Percentiles rank a stretch among this genome's conserved stretches.
phyloP scores from a whole-genome alignment of 805 yeast species.

The Metschnikowia noctiluminum region DNA sequence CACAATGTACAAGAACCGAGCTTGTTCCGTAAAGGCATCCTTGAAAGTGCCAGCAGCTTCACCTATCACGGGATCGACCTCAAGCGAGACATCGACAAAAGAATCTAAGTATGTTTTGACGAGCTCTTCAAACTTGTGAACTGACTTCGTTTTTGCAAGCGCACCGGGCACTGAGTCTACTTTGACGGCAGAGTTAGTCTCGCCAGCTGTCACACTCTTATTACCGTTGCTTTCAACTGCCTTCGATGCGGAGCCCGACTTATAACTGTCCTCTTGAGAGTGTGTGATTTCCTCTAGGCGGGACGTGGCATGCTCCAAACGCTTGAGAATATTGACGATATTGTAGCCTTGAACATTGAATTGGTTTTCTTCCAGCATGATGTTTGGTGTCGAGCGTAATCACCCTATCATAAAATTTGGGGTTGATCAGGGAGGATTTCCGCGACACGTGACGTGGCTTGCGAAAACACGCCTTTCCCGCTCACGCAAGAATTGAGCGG shows the following conservation, averaged over 20 bases:
- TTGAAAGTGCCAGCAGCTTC: slow-evolving; percentile 50
- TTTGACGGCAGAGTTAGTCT: background rate
- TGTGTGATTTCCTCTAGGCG: slow-evolving; percentile 86
- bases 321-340: slow-evolving; percentile 64
- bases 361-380: slow-evolving; percentile 41
- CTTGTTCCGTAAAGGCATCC: slow-evolving; percentile 57
- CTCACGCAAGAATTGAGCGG: no score
- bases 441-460: slow-evolving; percentile 7
- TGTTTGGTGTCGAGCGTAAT: slow-evolving; percentile 4
- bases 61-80: slow-evolving; percentile 55
- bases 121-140: slow-evolving; percentile 53
- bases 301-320: slow-evolving; percentile 91
- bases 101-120: slow-evolving; percentile 55
- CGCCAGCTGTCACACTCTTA: background rate
- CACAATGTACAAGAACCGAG: slow-evolving; percentile 57
- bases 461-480: background rate
- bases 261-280: slow-evolving; percentile 60
- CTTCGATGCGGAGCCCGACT: slow-evolving; percentile 13
- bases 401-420: no score
- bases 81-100: slow-evolving; percentile 50
- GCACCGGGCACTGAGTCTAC: slow-evolving; percentile 7
- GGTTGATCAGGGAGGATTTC: background rate
- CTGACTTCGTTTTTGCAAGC: slow-evolving; percentile 38
- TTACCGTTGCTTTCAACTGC: background rate
- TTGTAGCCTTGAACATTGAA: slow-evolving; percentile 78